phyloP scores from a whole-genome alignment of 2,329 filamentous ascomycete species.

The Fusarium burgessii region DNA sequence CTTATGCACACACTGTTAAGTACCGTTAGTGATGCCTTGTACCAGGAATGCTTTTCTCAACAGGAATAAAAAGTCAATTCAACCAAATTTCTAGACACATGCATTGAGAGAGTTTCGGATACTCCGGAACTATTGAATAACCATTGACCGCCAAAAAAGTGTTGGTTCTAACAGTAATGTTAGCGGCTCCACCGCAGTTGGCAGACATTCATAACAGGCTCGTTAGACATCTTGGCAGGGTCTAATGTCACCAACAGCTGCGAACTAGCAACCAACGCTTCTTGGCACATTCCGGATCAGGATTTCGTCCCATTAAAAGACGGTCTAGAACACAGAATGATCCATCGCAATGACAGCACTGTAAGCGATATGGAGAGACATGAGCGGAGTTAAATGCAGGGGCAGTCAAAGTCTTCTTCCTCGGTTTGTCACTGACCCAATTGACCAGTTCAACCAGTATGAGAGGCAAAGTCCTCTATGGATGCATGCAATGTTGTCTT shows the following conservation, averaged over 20 bases:
- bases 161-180: not conserved
- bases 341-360: not conserved
- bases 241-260: not conserved
- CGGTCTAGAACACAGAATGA: not conserved
- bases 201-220: not conserved
- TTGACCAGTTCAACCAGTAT: not conserved
- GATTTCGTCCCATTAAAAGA: not conserved
- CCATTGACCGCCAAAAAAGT: not conserved
- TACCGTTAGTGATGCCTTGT: too few species aligned
- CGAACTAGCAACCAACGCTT: not conserved
- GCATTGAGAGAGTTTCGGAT: not conserved
- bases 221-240: not conserved
- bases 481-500: not conserved
- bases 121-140: not conserved
- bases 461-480: not conserved
- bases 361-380: not conserved
- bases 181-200: not conserved
- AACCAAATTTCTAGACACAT: not conserved
- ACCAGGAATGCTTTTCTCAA: too few species aligned
- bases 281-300: slow-evolving; percentile 1
- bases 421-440: not conserved
- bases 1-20: not conserved
- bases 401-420: not conserved
- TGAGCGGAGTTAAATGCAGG: not conserved
- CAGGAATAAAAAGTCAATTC: too few species aligned